phyloP scores from a whole-genome alignment of 2,329 filamentous ascomycete genomes.

The Neofusicoccum laricinum region DNA sequence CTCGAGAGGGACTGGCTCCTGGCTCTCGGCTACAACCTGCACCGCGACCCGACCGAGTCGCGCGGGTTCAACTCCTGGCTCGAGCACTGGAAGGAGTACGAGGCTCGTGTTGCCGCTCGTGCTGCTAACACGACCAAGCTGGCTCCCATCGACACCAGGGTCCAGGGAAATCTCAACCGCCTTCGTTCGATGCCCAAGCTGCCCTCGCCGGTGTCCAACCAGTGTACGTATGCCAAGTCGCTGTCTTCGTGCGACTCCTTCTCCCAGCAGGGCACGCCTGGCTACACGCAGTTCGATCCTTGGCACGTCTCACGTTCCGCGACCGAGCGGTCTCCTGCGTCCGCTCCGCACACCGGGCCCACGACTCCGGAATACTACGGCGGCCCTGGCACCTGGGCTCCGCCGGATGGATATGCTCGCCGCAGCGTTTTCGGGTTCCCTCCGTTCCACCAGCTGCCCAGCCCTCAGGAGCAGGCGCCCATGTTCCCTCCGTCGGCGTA shows the following conservation, averaged over 20 bases:
- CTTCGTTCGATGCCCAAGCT: conserved; percentile 15
- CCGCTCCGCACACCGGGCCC: conserved; percentile 52
- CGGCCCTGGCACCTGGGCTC: conserved; percentile 46
- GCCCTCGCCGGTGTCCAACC: conserved; percentile 11
- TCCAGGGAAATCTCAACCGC: conserved; percentile 42
- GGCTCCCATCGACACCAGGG: conserved; percentile 63
- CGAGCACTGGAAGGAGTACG: conserved; percentile 64
- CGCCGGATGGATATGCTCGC: conserved; percentile 41
- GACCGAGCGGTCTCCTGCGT: conserved; percentile 51
- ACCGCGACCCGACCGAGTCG: conserved; percentile 76
- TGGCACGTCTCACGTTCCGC: conserved; percentile 35
- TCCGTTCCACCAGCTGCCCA: conserved; percentile 25
- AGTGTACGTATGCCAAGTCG: conserved; percentile 39
- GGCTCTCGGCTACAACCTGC: conserved; percentile 79
- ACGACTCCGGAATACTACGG: conserved; percentile 55
- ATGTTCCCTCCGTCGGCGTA: conserved; percentile 35
- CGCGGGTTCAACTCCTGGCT: conserved; percentile 68
- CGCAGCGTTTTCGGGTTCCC: conserved; percentile 42
- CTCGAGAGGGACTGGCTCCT: conserved; percentile 86
- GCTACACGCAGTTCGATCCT: conserved; percentile 39
- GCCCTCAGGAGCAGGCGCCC: conserved; percentile 38
- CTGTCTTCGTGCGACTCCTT: conserved; percentile 37
- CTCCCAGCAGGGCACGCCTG: conserved; percentile 29
- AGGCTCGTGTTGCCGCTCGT: conserved; percentile 47
- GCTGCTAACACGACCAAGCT: conserved; percentile 43